phyloP scores from a whole-genome alignment of 495 filamentous ascomycete species.

The Penicillium crystallinum region DNA sequence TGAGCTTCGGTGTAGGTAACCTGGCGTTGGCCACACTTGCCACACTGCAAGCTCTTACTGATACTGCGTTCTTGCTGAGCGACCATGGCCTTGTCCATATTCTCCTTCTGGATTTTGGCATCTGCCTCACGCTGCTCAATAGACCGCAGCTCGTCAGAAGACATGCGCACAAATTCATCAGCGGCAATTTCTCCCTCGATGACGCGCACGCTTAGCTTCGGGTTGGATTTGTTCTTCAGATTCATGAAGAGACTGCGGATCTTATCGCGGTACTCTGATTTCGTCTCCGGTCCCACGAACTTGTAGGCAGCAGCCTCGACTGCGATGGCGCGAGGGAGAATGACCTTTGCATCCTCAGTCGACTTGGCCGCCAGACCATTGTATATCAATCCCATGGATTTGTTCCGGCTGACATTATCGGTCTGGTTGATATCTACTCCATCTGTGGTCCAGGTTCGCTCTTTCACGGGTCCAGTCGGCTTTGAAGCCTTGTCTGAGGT shows the following conservation, averaged over 20 bases:
- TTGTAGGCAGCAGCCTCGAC: slow-evolving; percentile 70
- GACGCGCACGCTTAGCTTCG: slow-evolving; percentile 66
- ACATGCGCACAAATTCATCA: slow-evolving; percentile 68
- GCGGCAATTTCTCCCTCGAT: slow-evolving; percentile 65
- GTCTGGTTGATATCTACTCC: slow-evolving; percentile 67
- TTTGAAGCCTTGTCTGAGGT: slow-evolving; percentile 48
- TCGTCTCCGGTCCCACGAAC: slow-evolving; percentile 59
- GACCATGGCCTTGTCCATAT: slow-evolving; percentile 77
- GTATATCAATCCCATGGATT: slow-evolving; percentile 85
- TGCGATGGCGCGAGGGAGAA: slow-evolving; percentile 63
- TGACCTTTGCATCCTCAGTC: slow-evolving; percentile 42
- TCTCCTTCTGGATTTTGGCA: slow-evolving; percentile 70
- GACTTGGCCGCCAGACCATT: slow-evolving; percentile 52
- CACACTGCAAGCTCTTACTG: slow-evolving; percentile 76
- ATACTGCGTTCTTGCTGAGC: slow-evolving; percentile 67
- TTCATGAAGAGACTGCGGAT: slow-evolving; percentile 89
- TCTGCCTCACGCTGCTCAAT: slow-evolving; percentile 63
- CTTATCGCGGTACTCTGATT: slow-evolving; percentile 70
- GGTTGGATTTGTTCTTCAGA: slow-evolving; percentile 86
- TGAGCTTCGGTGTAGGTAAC: slow-evolving; percentile 95
- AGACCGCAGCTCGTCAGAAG: slow-evolving; percentile 71
- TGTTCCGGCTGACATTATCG: slow-evolving; percentile 56
- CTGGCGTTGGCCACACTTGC: slow-evolving; percentile 85
- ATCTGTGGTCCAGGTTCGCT: slow-evolving; percentile 75
- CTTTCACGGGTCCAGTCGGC: slow-evolving; percentile 67